Conservation (phyloP, 2,329 filamentous ascomycete species). For the Cercospora canescens region DNA sequence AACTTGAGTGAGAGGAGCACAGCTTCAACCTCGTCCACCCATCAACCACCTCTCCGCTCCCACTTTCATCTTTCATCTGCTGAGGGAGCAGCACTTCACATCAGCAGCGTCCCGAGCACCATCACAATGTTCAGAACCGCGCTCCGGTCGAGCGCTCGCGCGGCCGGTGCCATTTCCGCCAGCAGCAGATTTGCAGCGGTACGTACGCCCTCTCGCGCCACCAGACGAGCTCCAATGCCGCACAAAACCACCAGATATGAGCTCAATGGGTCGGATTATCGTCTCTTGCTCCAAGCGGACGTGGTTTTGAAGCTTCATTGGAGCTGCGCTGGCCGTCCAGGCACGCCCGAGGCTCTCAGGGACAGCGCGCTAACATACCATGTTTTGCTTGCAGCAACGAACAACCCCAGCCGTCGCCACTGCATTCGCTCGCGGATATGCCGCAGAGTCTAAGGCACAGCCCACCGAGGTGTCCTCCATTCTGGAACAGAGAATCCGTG, state of each 20-base stretch:
- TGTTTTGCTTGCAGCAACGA: conserved; percentile 67
- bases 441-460: conserved; percentile 87
- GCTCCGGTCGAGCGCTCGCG: conserved; percentile 93
- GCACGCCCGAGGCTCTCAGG: conserved; percentile 29
- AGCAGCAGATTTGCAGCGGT: conserved; percentile 89
- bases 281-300: conserved; percentile 39
- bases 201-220: conserved; percentile 60
- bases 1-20: conserved; percentile 7
- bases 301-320: conserved; percentile 35
- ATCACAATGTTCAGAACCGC: conserved; percentile 91
- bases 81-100: conserved; percentile 32
- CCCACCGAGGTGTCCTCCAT: conserved; percentile 99
- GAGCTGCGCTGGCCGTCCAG: conserved; percentile 38
- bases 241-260: conserved; percentile 23
- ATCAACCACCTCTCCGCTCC: conserved; percentile 31
- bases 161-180: conserved; percentile 90
- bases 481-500: conserved; percentile 98
- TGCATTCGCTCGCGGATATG: conserved; percentile 76
- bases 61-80: conserved; percentile 28
- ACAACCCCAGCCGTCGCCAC: conserved; percentile 78
- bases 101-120: conserved; percentile 45
- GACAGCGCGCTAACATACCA: conserved; percentile 52
- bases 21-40: conserved; percentile 15
- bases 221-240: conserved; percentile 45
- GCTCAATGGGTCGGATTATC: conserved; percentile 45